Evolutionary conservation across 2,329 filamentous ascomycete genomes (phyloP).

Genomic region (Myriosclerotinia duriaeana): DNA sequence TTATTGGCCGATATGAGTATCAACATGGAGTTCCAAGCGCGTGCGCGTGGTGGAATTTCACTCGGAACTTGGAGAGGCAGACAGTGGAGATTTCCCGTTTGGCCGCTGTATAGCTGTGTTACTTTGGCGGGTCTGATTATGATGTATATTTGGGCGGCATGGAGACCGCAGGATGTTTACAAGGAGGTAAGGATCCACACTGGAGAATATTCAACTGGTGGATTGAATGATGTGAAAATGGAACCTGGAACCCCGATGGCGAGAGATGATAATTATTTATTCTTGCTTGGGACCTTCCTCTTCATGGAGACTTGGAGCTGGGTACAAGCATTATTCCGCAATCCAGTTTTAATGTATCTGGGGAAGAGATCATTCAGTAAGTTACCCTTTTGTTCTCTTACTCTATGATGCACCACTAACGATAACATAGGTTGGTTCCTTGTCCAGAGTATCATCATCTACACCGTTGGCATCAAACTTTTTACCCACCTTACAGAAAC

Average conservation of each 20-base stretch:
- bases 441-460: slow-evolving; percentile 45
- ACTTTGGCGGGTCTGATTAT: slow-evolving; percentile 42
- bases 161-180: slow-evolving; percentile 42
- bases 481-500: slow-evolving; percentile 27
- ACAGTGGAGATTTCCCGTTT: slow-evolving; percentile 35
- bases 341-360: slow-evolving; percentile 43
- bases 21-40: slow-evolving; percentile 45
- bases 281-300: slow-evolving; percentile 45
- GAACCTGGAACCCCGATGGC: slow-evolving; percentile 41
- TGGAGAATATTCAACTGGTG: slow-evolving; percentile 43
- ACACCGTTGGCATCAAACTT: slow-evolving; percentile 45
- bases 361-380: slow-evolving; percentile 48
- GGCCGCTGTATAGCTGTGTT: slow-evolving; percentile 39
- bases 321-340: slow-evolving; percentile 42
- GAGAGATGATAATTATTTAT: slow-evolving; percentile 47
- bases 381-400: no score
- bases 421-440: slow-evolving; percentile 44
- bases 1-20: slow-evolving; percentile 45
- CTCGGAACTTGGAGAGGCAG: slow-evolving; percentile 17
- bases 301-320: slow-evolving; percentile 44
- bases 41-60: slow-evolving; percentile 34
- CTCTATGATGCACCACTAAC: slow-evolving; percentile 3
- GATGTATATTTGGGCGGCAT: slow-evolving; percentile 47
- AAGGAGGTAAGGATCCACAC: slow-evolving; percentile 46
- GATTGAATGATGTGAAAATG: slow-evolving; percentile 42